Evolutionary conservation across 202 grass and related monocot genomes (phyloP), one percentile per base, ranked within the genome.

Genomic region (Zizania palustris): DNA sequence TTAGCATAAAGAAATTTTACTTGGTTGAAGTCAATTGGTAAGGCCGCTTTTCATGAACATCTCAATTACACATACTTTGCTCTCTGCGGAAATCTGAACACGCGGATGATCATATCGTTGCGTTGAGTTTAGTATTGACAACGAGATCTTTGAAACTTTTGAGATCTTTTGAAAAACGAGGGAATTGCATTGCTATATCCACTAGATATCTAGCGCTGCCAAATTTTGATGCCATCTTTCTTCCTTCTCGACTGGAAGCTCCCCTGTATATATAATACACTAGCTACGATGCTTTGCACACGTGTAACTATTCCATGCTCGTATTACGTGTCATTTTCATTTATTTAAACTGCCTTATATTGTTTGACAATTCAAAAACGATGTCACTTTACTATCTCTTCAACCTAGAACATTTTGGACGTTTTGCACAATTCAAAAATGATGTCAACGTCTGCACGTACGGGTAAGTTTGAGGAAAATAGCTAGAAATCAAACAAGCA

Each of bases 31-130:
- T 67, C 51, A 14, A 1, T 16, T 20, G 28, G 11, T 50, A 39
- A 6, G 44, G 37, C 15, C 8, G 46, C 2, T 63, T 79, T 79
- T 78, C 74, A 87, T 41, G 9, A 16, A 40, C 71, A 50, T 86
- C 41, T 16, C 18, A 54, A 7, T 80, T 80, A 54, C 50, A n/a
- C n/a, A n/a, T n/a, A n/a, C n/a, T n/a, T 71, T 55, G 60, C 18
- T 42, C 19, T 16, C 21, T 18, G 37, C 40, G 1, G 7, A 81
- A 58, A 65, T 75, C n/a, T 64, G 9, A 46, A 33, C 8, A 49
- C n/a, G n/a, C 28, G 28, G 63, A 9, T 15, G 22, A 6, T 20
- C 9, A 11, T 36, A 6, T 20, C 9, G 15, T 36, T 3, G 36
- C 18, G 37, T 33, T 68, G 37, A 57, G 18, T 12, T 40, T 42